Percentiles rank a stretch among this genome's conserved stretches.
Evolutionary conservation across 768 basidiomycete genomes (phyloP).

Genomic region (Kockovaella imperatae): DNA sequence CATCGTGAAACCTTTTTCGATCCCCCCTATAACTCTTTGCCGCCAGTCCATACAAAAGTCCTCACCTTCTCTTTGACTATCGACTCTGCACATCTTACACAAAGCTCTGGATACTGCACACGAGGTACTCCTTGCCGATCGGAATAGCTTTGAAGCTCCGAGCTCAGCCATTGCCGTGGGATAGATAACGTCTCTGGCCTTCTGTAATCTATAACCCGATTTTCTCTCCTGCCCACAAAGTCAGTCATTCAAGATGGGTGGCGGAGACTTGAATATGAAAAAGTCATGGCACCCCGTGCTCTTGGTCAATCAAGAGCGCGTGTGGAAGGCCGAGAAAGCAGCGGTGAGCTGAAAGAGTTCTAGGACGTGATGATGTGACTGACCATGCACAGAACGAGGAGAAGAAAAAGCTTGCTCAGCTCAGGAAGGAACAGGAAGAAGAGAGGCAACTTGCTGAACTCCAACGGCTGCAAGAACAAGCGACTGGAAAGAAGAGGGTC

Average conservation of each 20-base stretch:
- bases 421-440: conserved; percentile 95
- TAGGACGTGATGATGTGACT: conserved; percentile 5
- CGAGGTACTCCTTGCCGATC: too few relatives aligned
- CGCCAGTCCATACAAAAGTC: too few relatives aligned
- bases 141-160: too few relatives aligned
- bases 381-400: conserved; percentile 70
- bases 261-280: conserved; percentile 83
- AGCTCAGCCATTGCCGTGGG: too few relatives aligned
- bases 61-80: too few relatives aligned
- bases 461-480: conserved; percentile 86
- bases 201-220: background rate
- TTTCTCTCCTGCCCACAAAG: background rate
- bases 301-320: conserved; percentile 96
- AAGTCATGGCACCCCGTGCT: conserved; percentile 98
- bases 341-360: conserved; percentile 56
- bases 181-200: too few relatives aligned
- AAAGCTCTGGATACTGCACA: too few relatives aligned
- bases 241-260: conserved; percentile 71
- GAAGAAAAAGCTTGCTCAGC: conserved; percentile 94
- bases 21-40: too few relatives aligned
- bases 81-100: too few relatives aligned
- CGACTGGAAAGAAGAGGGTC: conserved; percentile 86
- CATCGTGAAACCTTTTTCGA: too few relatives aligned
- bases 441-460: conserved; percentile 94
- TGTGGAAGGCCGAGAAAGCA: conserved; percentile 97